Conservation (phyloP, 1,284 basidiomycete species). For the Meripilus lineatus region DNA sequence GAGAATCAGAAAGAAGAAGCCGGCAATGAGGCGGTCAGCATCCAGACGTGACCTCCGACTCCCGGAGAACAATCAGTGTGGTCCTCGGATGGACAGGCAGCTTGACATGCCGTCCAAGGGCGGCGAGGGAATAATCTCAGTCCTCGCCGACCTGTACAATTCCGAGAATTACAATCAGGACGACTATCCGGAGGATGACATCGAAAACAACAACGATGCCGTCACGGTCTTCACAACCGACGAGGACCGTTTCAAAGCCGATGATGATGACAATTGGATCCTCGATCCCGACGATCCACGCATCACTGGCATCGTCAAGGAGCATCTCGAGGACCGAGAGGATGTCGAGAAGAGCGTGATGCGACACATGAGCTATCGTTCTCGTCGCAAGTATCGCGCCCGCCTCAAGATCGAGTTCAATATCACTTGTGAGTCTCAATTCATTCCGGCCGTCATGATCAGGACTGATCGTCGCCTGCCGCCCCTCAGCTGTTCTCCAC, state of each 20-base stretch:
- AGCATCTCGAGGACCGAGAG: background rate
- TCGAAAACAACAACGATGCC: background rate
- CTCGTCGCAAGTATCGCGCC: constrained; percentile 47
- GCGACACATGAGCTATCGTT: constrained; percentile 9
- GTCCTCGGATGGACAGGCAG: no score
- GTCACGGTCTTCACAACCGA: background rate
- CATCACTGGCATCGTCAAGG: background rate
- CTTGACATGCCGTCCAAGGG: no score
- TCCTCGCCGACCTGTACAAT: background rate
- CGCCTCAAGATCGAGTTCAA: constrained; percentile 67
- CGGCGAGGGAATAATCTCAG: background rate
- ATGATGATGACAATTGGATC: background rate
- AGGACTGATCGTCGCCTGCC: constrained; percentile 16
- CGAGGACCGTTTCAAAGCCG: background rate
- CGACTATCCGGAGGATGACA: background rate
- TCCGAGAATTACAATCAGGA: background rate
- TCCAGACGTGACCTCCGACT: no score
- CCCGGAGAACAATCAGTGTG: no score
- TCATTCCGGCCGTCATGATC: background rate
- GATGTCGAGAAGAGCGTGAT: constrained; percentile 1
- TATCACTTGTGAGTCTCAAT: constrained; percentile 51
- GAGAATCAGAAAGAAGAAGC: no score
- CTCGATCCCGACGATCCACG: constrained; percentile 4
- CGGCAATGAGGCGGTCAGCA: no score
- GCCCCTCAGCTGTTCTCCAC: constrained; percentile 41